Evolutionary conservation across 805 yeast species (phyloP), one percentile per base, ranked within the genome.

Genomic region (Teunomyces gatunensis): DNA sequence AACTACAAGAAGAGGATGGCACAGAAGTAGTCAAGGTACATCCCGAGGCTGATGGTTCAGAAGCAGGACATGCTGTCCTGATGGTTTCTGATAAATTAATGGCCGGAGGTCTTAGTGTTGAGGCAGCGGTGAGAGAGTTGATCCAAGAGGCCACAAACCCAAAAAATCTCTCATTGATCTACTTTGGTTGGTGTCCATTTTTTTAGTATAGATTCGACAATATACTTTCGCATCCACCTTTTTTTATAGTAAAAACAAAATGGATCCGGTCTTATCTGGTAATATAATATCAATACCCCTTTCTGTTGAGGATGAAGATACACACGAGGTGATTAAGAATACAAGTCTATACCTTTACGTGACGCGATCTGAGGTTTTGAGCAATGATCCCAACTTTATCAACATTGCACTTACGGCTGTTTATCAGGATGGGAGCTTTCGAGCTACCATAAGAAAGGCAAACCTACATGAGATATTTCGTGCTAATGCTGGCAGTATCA

Each of bases 131-230:
- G 2, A 77, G 92, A 47, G 94, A 87, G 58, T 68, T 92, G 52
- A 81, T 91, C 5, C 81, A 80, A 39, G 87, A 86, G 49, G 97
- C 99, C 0, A 74, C 83, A 0, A 84, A 81, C 58, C 72, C 75
- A 4, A 67, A 73, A 4, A 89, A 89, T 54, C 68, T 94, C 42
- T 85, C 94, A 0, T 63, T 84, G 21, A 80, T 94, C 4, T 94
- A 82, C 61, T 75, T 81, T 60, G 97, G 97, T 2, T 86, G 95
- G 97, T 75, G 87, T 35, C 90, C 94, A 17, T 87, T 85, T 57
- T 81, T 54, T 86, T 51, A 50, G 39, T 6, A 20, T 39, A 36
- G 35, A 30, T 17, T 6, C 12, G 15, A 15, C 21, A n/a, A 15
- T 9, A 12, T 11, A 39, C 11, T 39, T 40, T 27, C 43, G 40